phyloP scores from a whole-genome alignment of 106 monocot species.

The Dendrobium huoshanense region DNA sequence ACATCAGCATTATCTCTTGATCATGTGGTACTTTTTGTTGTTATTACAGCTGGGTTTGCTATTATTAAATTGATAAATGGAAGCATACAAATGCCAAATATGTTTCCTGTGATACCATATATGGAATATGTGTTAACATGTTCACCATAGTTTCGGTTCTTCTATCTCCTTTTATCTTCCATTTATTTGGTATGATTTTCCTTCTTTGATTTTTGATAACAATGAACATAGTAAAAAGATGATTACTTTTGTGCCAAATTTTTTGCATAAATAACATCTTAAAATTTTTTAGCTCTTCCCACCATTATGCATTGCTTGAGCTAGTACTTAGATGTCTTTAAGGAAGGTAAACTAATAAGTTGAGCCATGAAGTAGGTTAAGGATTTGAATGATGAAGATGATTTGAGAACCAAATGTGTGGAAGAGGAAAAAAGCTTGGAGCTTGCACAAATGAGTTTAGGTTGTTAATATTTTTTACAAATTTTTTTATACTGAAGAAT shows the following conservation, averaged over 20 bases:
- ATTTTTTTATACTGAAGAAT: neutral
- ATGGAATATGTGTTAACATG: constrained; percentile 44
- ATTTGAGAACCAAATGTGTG: no score
- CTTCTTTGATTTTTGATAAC: neutral
- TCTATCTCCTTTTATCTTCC: constrained; percentile 66
- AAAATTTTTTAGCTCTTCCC: neutral
- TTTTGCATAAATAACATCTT: neutral
- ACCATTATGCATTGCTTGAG: constrained; percentile 1
- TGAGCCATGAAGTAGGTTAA: no score
- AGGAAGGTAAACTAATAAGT: no score
- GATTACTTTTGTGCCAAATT: neutral
- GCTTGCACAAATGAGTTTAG: no score
- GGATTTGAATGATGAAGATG: no score
- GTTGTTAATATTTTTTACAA: no score
- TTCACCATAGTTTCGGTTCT: constrained; percentile 63
- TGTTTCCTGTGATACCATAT: constrained; percentile 45
- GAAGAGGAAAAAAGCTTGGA: no score
- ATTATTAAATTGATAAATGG: constrained; percentile 49
- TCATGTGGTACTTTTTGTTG: constrained; percentile 59
- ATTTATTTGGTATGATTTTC: constrained; percentile 47
- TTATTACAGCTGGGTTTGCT: constrained; percentile 57
- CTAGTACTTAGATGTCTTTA: neutral
- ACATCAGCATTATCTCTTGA: constrained; percentile 71
- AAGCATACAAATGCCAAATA: constrained; percentile 41
- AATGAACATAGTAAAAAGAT: neutral